Base-by-base conservation (phyloP, 2,329 filamentous ascomycete species). In the Sarocladiaceae sp. region DNA sequence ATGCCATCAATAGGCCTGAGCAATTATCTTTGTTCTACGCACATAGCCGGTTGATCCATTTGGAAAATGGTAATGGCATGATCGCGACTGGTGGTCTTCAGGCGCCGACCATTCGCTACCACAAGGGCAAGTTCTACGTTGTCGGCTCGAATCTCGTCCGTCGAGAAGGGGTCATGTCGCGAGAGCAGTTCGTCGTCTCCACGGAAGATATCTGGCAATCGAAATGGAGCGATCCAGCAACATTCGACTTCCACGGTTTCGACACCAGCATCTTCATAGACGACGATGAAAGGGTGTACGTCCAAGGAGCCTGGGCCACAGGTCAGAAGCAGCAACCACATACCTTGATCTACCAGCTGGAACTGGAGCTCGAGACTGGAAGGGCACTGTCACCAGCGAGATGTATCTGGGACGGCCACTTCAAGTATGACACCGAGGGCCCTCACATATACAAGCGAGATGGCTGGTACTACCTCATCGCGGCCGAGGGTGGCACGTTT, bases 251-350 rank as follows among this genome's bases (percentile, higher is more conserved):
- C 21, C 48, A 60, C 15, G 67, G 65, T 1, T 68, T 72, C 12
- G 68, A 71, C 41, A 63, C 67, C 0, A 65, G 69, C 54, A 55
- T 74, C 5, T 64, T 70, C 37, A 68, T 65, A 23, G 64, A 67
- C 11, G 50, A 58, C 13, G 58, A 64, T 39, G 58, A 57, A 11
- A 48, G 50, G 7, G 53, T 51, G 5, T 66, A 68, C 42, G 44
- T 60, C 11, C 56, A 57, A 29, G 50, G 51, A 0, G 44, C 24
- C 13, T 47, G 46, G 31, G 42, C 42, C 16, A 33, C 42, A 11
- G 32, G 31, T 21, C 42, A 16, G 12, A 33, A 15, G 18, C 9
- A 33, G 7, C 42, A 44, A 12, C 42, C 27, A 34, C 31, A 33
- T 34, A 39, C 34, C 23, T 48, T 44, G 9, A 50, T 68, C 64